Percentiles rank a stretch among this genome's conserved stretches.
phyloP scores from a whole-genome alignment of 1,284 basidiomycete species.

The Ustilago shanxiensis region DNA sequence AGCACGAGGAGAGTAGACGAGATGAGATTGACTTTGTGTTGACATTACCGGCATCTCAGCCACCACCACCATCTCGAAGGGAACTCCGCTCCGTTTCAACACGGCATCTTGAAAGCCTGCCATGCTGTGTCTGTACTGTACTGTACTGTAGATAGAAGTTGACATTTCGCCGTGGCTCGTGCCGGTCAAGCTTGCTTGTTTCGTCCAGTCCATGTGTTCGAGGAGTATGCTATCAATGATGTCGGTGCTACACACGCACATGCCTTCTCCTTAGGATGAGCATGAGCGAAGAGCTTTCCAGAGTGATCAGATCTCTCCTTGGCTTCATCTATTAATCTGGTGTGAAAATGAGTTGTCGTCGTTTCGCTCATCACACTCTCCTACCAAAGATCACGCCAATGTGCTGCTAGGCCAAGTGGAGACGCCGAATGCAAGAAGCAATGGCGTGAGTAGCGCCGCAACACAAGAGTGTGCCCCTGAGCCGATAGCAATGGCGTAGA shows the following conservation, averaged over 20 bases:
- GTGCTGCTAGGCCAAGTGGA: too few species aligned
- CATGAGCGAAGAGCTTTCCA: too few species aligned
- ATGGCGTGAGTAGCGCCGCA: not conserved
- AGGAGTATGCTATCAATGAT: not conserved
- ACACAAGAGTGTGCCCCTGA: not conserved
- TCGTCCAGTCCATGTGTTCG: not conserved
- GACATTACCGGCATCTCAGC: not conserved
- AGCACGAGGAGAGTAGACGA: too few species aligned
- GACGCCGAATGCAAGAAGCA: not conserved
- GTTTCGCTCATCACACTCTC: not conserved
- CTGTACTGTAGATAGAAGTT: slow-evolving; percentile 9
- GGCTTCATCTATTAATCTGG: not conserved
- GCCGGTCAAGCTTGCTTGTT: not conserved
- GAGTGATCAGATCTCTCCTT: not conserved
- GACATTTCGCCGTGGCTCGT: not conserved
- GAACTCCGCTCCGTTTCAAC: not conserved
- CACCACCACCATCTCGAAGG: not conserved
- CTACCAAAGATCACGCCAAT: not conserved
- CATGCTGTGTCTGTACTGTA: not conserved
- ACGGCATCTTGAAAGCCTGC: not conserved
- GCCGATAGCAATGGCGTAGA: not conserved
- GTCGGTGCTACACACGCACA: too few species aligned
- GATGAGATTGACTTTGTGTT: too few species aligned
- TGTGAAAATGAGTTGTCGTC: not conserved
- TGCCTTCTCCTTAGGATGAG: too few species aligned